These are phyloP conservation scores for Cyberlindnera petersonii DNA, from an alignment of 805 yeast species.

Conservation along the genomic window DNA sequence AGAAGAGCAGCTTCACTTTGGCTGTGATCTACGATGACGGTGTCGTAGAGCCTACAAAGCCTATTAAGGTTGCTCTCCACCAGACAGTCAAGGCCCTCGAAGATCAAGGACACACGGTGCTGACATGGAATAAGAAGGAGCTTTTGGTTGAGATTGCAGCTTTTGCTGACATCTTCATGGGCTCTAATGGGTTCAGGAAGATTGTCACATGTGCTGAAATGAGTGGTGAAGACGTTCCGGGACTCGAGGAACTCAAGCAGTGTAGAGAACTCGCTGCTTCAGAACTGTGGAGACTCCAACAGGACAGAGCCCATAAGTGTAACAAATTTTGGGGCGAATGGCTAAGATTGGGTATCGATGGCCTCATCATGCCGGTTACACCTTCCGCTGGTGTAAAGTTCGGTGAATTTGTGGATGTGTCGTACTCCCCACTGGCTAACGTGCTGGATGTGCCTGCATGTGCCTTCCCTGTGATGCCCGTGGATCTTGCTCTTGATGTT, in stretches of 20 bases:
- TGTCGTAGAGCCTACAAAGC: constrained; percentile 45
- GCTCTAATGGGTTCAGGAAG: constrained; percentile 36
- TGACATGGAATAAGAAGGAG: constrained; percentile 40
- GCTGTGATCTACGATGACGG: constrained; percentile 42
- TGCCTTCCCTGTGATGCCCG: constrained; percentile 51
- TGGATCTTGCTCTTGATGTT: constrained; percentile 37
- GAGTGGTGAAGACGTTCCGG: constrained; percentile 40
- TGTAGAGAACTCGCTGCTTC: constrained; percentile 34
- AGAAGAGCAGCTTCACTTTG: constrained; percentile 35
- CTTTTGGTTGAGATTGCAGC: constrained; percentile 32
- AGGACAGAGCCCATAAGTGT: constrained; percentile 33
- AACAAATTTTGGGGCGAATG: constrained; percentile 40
- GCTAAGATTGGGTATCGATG: constrained; percentile 42
- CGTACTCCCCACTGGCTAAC: constrained; percentile 52
- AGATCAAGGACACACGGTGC: constrained; percentile 45
- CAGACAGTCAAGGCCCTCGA: constrained; percentile 28
- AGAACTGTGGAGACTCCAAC: constrained; percentile 41
- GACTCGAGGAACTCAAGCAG: constrained; percentile 34
- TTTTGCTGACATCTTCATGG: constrained; percentile 33
- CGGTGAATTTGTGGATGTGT: constrained; percentile 43
- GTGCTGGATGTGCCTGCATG: constrained; percentile 55
- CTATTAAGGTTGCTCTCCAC: constrained; percentile 43
- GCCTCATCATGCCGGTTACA: constrained; percentile 47
- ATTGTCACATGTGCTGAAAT: constrained; percentile 30
- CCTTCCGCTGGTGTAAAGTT: constrained; percentile 33